Evolutionary conservation across 768 basidiomycete species (phyloP).

Genomic region (Crepidotus variabilis): DNA sequence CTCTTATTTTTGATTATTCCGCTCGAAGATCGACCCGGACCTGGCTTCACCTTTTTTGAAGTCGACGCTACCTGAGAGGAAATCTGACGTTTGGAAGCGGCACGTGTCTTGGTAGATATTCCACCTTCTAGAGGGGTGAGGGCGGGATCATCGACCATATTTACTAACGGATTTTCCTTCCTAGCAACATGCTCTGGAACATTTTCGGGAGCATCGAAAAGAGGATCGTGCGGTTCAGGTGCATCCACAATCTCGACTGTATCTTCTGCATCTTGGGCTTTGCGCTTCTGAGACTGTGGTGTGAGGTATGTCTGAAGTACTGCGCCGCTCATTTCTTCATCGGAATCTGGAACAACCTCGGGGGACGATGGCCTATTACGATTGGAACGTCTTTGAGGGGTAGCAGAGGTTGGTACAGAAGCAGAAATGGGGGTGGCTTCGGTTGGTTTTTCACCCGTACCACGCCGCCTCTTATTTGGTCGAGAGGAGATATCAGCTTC

Average conservation of each 20-base stretch:
- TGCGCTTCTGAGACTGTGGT: not conserved
- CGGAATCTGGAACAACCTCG: conserved; percentile 29
- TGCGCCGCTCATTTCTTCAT: conserved; percentile 21
- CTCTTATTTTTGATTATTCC: conserved; percentile 40
- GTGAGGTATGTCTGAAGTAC: conserved; percentile 2
- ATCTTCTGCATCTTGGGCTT: not conserved
- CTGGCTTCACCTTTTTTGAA: conserved; percentile 31
- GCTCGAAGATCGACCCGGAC: conserved; percentile 48
- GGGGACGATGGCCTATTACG: conserved; percentile 14
- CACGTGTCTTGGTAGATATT: conserved; percentile 47
- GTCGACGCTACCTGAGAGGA: conserved; percentile 10
- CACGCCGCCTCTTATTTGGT: not conserved
- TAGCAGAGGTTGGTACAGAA: not conserved
- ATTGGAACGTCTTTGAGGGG: conserved; percentile 5
- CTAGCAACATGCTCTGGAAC: conserved; percentile 44
- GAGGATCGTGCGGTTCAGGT: conserved; percentile 7
- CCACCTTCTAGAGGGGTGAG: conserved; percentile 29
- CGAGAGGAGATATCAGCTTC: not conserved
- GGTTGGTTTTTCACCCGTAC: not conserved
- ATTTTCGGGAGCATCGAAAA: conserved; percentile 10
- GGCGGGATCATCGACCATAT: conserved; percentile 42
- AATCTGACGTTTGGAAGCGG: conserved; percentile 23
- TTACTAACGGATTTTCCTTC: conserved; percentile 50
- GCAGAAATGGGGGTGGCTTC: not conserved
- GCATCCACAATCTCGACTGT: not conserved